Conservation (phyloP, 768 basidiomycete genomes). For the Boletus pseudopeckii region DNA sequence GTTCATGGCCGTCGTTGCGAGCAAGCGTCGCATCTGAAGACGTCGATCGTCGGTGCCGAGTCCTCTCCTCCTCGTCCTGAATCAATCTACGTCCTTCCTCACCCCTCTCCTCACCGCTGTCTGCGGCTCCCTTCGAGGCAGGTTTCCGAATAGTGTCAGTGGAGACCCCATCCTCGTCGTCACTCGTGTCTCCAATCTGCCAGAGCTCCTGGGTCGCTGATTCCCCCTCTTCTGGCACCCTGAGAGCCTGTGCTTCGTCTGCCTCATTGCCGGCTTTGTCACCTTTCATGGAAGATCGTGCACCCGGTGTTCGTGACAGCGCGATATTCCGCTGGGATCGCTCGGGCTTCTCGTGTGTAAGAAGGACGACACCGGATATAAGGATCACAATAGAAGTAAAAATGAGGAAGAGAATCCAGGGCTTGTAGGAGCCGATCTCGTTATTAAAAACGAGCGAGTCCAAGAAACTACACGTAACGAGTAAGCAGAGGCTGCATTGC, state of each 20-base stretch:
- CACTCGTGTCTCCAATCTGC: slow-evolving; percentile 72
- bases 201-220: slow-evolving; percentile 45
- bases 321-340: slow-evolving; percentile 29
- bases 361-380: slow-evolving; percentile 86
- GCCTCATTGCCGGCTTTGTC: slow-evolving; percentile 23
- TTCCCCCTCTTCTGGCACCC: slow-evolving; percentile 36
- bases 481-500: slow-evolving; percentile 3
- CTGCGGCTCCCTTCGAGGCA: slow-evolving; percentile 10
- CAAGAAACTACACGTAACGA: slow-evolving; percentile 42
- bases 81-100: slow-evolving; percentile 48
- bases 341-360: slow-evolving; percentile 91
- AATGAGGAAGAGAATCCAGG: slow-evolving; percentile 87
- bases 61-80: slow-evolving; percentile 33
- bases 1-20: slow-evolving; percentile 10
- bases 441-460: slow-evolving; percentile 79
- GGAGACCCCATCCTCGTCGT: slow-evolving; percentile 53
- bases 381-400: slow-evolving; percentile 84
- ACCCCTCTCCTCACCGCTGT: slow-evolving; percentile 20
- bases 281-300: slow-evolving; percentile 24
- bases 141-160: slow-evolving; percentile 37
- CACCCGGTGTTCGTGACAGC: slow-evolving; percentile 21
- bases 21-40: slow-evolving; percentile 39
- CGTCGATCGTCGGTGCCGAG: slow-evolving; percentile 31
- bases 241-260: slow-evolving; percentile 40
- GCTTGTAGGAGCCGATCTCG: slow-evolving; percentile 78